Base-by-base conservation (phyloP, 176 grass and related monocot genomes). In the Oryza punctata region DNA sequence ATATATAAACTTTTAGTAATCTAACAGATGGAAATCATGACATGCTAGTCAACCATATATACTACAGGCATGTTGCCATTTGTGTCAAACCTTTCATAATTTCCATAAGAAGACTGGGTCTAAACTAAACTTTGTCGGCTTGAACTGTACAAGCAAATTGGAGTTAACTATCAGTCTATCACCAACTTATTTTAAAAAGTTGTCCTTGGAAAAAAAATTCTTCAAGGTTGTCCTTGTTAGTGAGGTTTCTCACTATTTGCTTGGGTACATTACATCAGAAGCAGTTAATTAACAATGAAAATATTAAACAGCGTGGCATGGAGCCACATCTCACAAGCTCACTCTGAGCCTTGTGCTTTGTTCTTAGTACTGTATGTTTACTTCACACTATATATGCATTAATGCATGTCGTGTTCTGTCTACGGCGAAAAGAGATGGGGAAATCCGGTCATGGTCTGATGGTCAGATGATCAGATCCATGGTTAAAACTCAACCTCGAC, bases 171-270 rank as follows among this genome's bases (percentile, higher is more conserved):
- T 37, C 35, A 37, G 35, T 37, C 35, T 37, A 7, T 7, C 50
- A 35, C 35, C 69, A 61, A 84, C 21, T 72, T 76, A 47, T 16
- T 69, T 46, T 1, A 19, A 35, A 68, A 88, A 45, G 21, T 35
- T 73, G 59, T 50, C 10, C 9, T 5, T 25, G 52, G 1, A 12
- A 27, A 28, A 27, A 27, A 50, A 38, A 57, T 16, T 76, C 15
- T 25, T 70, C 50, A 3, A 74, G 37, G 32, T 1, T 41, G 40
- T 32, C 16, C 13, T 12, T 35, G 19, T 3, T 35, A 35, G 15
- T 3, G 35, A 37, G 12, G 27, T 63, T 75, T 63, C 69, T 74
- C 75, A 37, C 69, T 60, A 23, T 67, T 45, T 32, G 75, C 75
- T 41, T 65, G 67, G 72, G 69, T 5, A 6, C 19, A 28, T 21